Evolutionary conservation across 257 asterid genomes (phyloP), one percentile per base, ranked within the genome.

Genomic region (Apocynum venetum): DNA sequence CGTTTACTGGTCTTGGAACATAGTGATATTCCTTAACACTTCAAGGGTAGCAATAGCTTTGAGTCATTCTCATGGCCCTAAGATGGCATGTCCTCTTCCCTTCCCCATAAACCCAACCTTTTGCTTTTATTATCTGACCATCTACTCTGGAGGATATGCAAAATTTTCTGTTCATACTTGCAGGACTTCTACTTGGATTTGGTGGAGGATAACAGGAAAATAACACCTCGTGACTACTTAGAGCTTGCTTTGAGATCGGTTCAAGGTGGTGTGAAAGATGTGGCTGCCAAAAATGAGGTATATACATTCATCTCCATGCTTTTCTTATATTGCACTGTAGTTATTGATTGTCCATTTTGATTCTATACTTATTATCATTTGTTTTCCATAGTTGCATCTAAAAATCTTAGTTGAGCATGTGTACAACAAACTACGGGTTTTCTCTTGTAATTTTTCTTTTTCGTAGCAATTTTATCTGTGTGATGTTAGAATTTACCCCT

Each of bases 161-260:
- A 31, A 71, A 77, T 68, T 77, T 4, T 14, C 55, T 75, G 44
- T 77, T 74, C 74, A 43, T 69, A 63, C 61, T 31, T 78, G 89
- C 85, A 96, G 99, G 99, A 96, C 72, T 96, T 96, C 87, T 96
- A 92, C 83, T 86, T 96, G 78, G 97, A 96, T 73, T 86, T 96
- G 86, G 88, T 48, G 77, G 98, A 93, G 89, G 99, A 92, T 77
- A 89, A 92, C 73, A 86, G 86, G 83, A 93, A 83, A 87, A 96
- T 96, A 75, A 92, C 99, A 44, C 99, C 99, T 19, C 97, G 98
- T 74, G 99, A 96, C 87, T 96, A 96, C 91, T 89, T 96, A n/a
- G 99, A 96, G 89, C 85, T 89, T 72, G 99, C 98, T 71, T 68
- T 96, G 79, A 88, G 91, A 72, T 89, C 99, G 38, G 97, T 88